Percentiles rank a stretch among this genome's conserved stretches.
phyloP scores from a whole-genome alignment of 2,329 filamentous ascomycete genomes.

The Fusarium poae region DNA sequence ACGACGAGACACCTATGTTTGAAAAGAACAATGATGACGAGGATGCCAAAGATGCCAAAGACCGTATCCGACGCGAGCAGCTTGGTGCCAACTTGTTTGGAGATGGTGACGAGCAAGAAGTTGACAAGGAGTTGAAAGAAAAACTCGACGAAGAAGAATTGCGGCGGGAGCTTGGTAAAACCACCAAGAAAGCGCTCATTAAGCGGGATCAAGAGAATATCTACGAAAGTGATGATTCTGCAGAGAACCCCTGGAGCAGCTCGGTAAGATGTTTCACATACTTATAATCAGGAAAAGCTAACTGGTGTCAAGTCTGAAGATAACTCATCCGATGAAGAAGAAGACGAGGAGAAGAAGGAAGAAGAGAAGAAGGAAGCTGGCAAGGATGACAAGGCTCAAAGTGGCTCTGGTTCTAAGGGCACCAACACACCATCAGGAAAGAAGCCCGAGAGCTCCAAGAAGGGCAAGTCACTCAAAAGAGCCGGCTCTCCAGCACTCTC shows the following conservation, averaged over 20 bases:
- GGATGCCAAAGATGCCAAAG: constrained; percentile 78
- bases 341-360: constrained; percentile 57
- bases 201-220: constrained; percentile 89
- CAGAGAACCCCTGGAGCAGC: constrained; percentile 59
- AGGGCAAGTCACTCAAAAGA: constrained; percentile 78
- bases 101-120: constrained; percentile 75
- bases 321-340: constrained; percentile 55
- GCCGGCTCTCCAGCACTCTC: constrained; percentile 88
- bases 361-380: constrained; percentile 57
- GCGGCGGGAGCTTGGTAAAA: constrained; percentile 79
- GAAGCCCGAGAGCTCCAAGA: constrained; percentile 60
- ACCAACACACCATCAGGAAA: constrained; percentile 68
- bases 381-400: constrained; percentile 64
- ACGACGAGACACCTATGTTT: constrained; percentile 82
- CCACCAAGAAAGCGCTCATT: constrained; percentile 82
- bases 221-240: constrained; percentile 78
- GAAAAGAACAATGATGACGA: constrained; percentile 88
- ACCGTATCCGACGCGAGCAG: constrained; percentile 82
- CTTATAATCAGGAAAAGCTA: constrained; percentile 26
- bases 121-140: constrained; percentile 80
- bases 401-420: constrained; percentile 74
- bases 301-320: constrained; percentile 62
- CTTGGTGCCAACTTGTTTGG: constrained; percentile 88
- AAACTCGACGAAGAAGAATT: constrained; percentile 76
- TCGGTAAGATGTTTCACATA: constrained; percentile 49